phyloP scores from a whole-genome alignment of 2,329 filamentous ascomycete species.

The Claviceps paspali region DNA sequence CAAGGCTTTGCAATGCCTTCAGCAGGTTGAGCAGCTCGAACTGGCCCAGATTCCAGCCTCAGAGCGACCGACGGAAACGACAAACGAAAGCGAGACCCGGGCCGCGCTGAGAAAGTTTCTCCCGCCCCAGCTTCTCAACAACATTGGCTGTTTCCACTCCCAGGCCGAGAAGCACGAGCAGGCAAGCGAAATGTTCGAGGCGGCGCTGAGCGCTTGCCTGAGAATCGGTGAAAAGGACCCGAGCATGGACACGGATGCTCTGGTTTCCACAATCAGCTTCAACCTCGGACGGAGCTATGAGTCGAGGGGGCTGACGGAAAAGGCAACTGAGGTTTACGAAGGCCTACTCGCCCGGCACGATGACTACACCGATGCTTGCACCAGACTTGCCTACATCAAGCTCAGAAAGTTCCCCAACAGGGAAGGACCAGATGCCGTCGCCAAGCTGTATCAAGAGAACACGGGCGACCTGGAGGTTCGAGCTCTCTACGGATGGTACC shows the following conservation, averaged over 20 bases:
- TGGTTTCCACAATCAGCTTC: slow-evolving; percentile 93
- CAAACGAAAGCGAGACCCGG: slow-evolving; percentile 44
- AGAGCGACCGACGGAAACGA: slow-evolving; percentile 41
- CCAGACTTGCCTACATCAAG: slow-evolving; percentile 79
- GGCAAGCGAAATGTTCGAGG: slow-evolving; percentile 79
- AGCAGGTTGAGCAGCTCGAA: slow-evolving; percentile 85
- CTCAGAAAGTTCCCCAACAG: slow-evolving; percentile 67
- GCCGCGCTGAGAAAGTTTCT: slow-evolving; percentile 58
- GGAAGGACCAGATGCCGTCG: slow-evolving; percentile 73
- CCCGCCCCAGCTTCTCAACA: slow-evolving; percentile 85
- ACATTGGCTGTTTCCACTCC: slow-evolving; percentile 92
- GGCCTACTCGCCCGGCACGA: slow-evolving; percentile 69
- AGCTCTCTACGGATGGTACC: slow-evolving; percentile 87
- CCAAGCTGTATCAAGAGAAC: slow-evolving; percentile 72
- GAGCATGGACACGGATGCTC: slow-evolving; percentile 69
- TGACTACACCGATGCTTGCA: slow-evolving; percentile 85
- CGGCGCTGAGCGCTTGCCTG: slow-evolving; percentile 77
- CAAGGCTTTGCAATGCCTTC: slow-evolving; percentile 79
- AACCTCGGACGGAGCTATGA: slow-evolving; percentile 92
- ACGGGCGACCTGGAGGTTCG: slow-evolving; percentile 81
- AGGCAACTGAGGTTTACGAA: slow-evolving; percentile 81
- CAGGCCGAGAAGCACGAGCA: slow-evolving; percentile 68
- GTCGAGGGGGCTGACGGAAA: slow-evolving; percentile 61
- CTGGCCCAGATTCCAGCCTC: slow-evolving; percentile 60
- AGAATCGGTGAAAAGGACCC: slow-evolving; percentile 63